Evolutionary conservation across 1,284 basidiomycete species (phyloP), one percentile per base, ranked within the genome.

Genomic region (Austropuccinia psidii): DNA sequence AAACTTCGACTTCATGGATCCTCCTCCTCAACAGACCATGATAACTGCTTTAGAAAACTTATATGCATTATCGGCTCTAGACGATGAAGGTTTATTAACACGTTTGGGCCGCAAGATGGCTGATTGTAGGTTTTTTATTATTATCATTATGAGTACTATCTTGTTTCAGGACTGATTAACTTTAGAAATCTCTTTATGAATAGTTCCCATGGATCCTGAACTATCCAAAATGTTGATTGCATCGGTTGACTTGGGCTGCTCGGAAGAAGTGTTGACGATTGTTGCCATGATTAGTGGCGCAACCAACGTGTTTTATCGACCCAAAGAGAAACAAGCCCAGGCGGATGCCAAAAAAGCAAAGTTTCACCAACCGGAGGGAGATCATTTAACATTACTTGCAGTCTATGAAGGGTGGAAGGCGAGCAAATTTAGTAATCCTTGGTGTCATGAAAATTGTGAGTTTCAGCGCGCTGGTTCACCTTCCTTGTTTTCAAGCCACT

Each of bases 1-100:
- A 76, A 91, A 92, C 81, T 98, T 98, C 81, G 95, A 98, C 81
- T 99, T 98, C 80, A 98, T 98, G 95, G 96, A 98, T 81, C 93
- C 95, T 0, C 96, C 96, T 35, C 94, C 95, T 0, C 90, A 93
- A 0, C 92, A 90, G 79, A 91, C 98, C 87, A 84, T 96, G 66
- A 72, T 72, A n/a, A 93, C 91, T 2, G 96, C 96, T 0, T 83
- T 98, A 45, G 95, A 98, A 80, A 88, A 90, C 74, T 83, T 98
- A 2, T 98, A 96, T 81, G 95, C 94, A 1, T 85, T 98, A 5
- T 95, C 93, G 0, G 96, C 95, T 3, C 84, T 98, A 41, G 96
- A 98, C 78, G 93, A 98, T 77, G 96, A 98, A 82, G 96, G 96
- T 4, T 83, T 98, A 9, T 83, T 99, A 78, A 99, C 96, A 0